Evolutionary conservation across 2,329 filamentous ascomycete species (phyloP), one percentile per base, ranked within the genome.

Genomic region (Whalleya microplaca): DNA sequence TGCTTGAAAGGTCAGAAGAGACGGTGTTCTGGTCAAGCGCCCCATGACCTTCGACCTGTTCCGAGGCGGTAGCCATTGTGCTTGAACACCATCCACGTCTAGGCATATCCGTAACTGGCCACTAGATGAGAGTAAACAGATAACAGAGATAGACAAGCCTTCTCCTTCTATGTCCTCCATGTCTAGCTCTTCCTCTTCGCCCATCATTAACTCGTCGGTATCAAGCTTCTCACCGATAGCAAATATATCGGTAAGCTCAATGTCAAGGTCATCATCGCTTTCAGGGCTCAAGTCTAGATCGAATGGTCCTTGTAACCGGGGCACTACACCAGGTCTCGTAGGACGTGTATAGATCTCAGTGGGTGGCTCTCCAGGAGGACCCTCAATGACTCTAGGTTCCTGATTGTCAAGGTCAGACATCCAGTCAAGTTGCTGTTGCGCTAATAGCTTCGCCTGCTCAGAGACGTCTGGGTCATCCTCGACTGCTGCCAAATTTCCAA

Each of bases 401-500:
- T 88, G 85, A 4, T 77, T 78, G 66, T 88, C 85, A 48, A 88
- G 71, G 53, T 88, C 85, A 2, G 84, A 80, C 83, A 88, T 88
- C 85, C 85, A 88, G 51, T 85, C 81, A 6, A 88, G 74, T 65
- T 88, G 85, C 65, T 88, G 85, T 66, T 87, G 84, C 1, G 82
- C 82, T 32, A 88, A 73, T 2, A 84, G 74, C 68, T 81, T 86
- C 37, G 79, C 78, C 21, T 78, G 75, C 20, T 80, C 74, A 3
- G 84, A 77, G 18, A 83, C 76, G 2, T 76, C 70, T 1, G 80
- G 78, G 63, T 88, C 84, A 62, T 86, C 84, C 62, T 88, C 84
- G 41, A 84, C 78, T 2, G 82, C 80, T 2, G 81, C 85, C 12
- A 89, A 76, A 62, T 91, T 92, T 41, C 90, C 87, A 21, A 96